Conservation (phyloP, 169 alveolate species). For the Eimeria praecox region DNA sequence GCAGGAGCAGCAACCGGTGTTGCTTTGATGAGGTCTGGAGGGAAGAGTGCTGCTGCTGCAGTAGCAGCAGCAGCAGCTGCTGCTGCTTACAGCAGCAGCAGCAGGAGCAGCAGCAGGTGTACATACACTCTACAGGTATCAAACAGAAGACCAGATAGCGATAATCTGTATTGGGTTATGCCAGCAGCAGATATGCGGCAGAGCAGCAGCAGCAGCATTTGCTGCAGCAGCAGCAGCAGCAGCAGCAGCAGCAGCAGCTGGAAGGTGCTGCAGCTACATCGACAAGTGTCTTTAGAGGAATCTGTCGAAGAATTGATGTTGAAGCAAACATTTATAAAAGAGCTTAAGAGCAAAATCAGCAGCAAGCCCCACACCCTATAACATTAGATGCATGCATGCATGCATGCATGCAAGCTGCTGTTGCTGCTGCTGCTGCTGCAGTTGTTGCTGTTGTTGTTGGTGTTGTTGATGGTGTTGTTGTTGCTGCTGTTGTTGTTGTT, state of each 20-base stretch:
- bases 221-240: conserved; percentile 12
- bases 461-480: background rate
- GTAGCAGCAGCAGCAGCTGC: too few relatives aligned
- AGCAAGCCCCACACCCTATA: background rate
- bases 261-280: conserved; percentile 37
- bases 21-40: too few relatives aligned
- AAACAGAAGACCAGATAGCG: background rate
- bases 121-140: background rate
- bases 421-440: background rate
- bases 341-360: background rate
- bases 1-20: conserved; percentile 12
- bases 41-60: background rate
- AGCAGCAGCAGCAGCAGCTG: conserved; percentile 48
- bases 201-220: conserved; percentile 54
- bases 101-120: too few relatives aligned
- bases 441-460: background rate
- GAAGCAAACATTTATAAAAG: conserved; percentile 1
- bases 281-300: background rate
- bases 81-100: too few relatives aligned
- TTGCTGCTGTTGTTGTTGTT: background rate
- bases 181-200: conserved; percentile 40
- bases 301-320: conserved; percentile 23
- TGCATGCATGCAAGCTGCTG: background rate
- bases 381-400: background rate
- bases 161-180: background rate